Conservation (phyloP, 441 rosid genomes). For the Melastoma candidum region DNA sequence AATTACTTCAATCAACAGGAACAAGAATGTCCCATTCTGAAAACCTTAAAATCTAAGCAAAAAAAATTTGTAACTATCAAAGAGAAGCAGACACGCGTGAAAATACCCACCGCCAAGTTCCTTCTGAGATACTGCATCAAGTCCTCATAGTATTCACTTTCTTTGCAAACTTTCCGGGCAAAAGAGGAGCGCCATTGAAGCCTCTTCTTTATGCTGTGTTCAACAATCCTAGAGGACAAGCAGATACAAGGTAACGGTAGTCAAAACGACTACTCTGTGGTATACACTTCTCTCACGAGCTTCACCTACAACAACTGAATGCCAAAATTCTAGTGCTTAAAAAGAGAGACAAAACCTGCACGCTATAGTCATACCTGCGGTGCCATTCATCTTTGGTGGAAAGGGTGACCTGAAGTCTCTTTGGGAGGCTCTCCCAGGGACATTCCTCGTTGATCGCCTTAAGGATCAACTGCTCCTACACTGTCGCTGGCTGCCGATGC, state of each 20-base stretch:
- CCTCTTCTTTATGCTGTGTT: conserved; percentile 86
- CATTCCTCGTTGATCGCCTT: conserved; percentile 85
- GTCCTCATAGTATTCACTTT: conserved; percentile 92
- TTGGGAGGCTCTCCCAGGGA: conserved; percentile 83
- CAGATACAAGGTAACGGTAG: conserved; percentile 4
- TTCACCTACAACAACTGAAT: background rate
- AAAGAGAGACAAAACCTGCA: conserved; percentile 1
- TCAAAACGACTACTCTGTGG: too few relatives aligned
- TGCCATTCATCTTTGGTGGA: conserved; percentile 92
- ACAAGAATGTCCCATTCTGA: background rate
- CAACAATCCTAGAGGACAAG: conserved; percentile 42
- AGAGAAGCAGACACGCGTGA: conserved; percentile 4
- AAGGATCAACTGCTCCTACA: conserved; percentile 77
- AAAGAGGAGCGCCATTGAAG: conserved; percentile 69
- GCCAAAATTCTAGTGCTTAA: background rate
- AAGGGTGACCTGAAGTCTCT: conserved; percentile 80
- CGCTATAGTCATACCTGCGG: conserved; percentile 42
- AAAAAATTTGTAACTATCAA: background rate
- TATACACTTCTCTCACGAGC: background rate
- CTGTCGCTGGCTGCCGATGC: conserved; percentile 60
- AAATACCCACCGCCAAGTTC: conserved; percentile 76
- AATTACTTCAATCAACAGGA: background rate
- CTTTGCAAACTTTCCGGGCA: conserved; percentile 83
- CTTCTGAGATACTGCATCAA: conserved; percentile 93
- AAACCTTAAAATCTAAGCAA: conserved; percentile 4